Evolutionary conservation across 768 basidiomycete species (phyloP), one percentile per base, ranked within the genome.

Genomic region (Leucocoprinus sp.): DNA sequence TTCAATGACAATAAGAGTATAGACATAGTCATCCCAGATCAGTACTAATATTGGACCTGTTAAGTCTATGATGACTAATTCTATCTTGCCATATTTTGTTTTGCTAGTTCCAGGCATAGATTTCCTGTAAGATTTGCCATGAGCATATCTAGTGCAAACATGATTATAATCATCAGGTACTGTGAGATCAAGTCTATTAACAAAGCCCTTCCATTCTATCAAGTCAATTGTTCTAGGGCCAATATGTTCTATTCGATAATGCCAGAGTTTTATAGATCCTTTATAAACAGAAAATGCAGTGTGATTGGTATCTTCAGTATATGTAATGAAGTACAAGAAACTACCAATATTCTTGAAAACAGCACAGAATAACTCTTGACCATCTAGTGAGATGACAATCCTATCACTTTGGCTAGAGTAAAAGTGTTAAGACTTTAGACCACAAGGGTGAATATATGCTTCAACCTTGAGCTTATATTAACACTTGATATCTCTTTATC

Each of bases 1-100:
- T 43, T 61, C 58, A 37, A 64, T 58, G 51, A 64, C 64, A 2
- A 57, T 56, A 3, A 60, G 42, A 54, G 59, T 60, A 50, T 66
- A 66, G 2, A 31, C 50, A 27, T 52, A 48, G 1, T 59, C 61
- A 21, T 55, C 50, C 5, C 22, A 47, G 4, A 41, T 54, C 6
- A 43, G 29, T 3, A 50, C 43, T 2, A 57, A 47, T 2, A 64
- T 39, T 11, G 61, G 64, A 11, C 64, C 64, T 8, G 59, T 47
- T 2, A 65, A 27, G 39, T 67, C 64, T 19, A 53, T 29, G 8
- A 43, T 42, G 5, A 52, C 8, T 3, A 49, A 28, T 19, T 49
- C 48, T 42, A 52, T 49, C 18, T 43, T 41, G 1, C 43, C 50
- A 45, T 59, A 56, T 21, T 36, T 45, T 8, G 55, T 55, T 37